Evolutionary conservation across 2,329 filamentous ascomycete genomes (phyloP), one percentile per base, ranked within the genome.

Genomic region (Purpureocillium takamizusanense): DNA sequence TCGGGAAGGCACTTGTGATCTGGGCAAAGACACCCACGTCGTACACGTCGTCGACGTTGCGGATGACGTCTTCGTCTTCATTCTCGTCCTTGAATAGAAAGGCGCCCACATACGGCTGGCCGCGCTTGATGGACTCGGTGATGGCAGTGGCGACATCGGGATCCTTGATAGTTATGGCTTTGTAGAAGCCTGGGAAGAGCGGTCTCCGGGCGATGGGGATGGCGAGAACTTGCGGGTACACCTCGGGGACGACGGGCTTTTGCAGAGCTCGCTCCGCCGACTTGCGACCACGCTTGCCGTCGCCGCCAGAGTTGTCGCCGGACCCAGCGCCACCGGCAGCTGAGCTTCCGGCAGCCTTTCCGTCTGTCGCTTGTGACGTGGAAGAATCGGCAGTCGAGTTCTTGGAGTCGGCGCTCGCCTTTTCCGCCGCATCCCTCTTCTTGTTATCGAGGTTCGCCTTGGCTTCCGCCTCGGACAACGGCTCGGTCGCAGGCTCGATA

Each of bases 1-100:
- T 84, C 13, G 92, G 89, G 56, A 97, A 97, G 3, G 88, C 86
- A 56, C 90, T 95, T 1, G 92, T 98, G 47, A 98, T 89, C 58
- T 98, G 92, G 35, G 92, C 94, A 59, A 98, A 98, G 2, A 95
- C 92, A 44, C 92, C 92, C 13, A 94, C 86, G 49, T 95, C 88
- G 61, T 98, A 86, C 23, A 98, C 90, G 52, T 98, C 92, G 44
- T 89, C 83, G 21, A 83, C 70, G 47, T 82, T 89, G 47, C 90
- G 85, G 56, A 98, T 97, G 35, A 94, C 78, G 60, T 98, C 94
- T 55, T 87, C 86, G 57, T 97, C 92, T 45, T 86, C 84, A 46
- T 87, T 84, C 56, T 95, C 90, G 55, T 98, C 89, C 63, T 97
- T 97, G 69, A 97, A 88, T 54, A 98, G 63, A 64, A 98, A 98